A percentile compares a stretch with the other conserved stretches of the same genome.
Conservation (phyloP, 2,329 filamentous ascomycete species). For the Colletotrichum sp. region DNA sequence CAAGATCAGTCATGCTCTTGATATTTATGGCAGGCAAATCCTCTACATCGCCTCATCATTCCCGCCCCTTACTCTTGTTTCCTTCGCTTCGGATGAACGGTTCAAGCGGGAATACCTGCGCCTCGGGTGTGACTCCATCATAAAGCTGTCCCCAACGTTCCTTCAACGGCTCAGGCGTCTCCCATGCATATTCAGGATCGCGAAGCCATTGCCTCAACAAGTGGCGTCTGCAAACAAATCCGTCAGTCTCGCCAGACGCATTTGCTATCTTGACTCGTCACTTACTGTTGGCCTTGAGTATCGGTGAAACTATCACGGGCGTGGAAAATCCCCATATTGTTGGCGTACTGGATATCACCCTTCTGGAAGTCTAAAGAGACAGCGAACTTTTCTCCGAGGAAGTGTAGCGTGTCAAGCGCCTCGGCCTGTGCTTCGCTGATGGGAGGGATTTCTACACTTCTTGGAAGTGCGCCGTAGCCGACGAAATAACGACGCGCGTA, state of each 20-base stretch:
- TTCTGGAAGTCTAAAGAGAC: conserved; percentile 50
- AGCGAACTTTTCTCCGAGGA: conserved; percentile 49
- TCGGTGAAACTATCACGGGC: conserved; percentile 54
- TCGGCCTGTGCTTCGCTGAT: conserved; percentile 59
- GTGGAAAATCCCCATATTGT: conserved; percentile 61
- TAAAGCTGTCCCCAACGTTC: conserved; percentile 59
- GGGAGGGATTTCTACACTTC: conserved; percentile 58
- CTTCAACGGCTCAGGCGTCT: conserved; percentile 47
- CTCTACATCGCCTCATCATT: background rate
- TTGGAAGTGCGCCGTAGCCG: conserved; percentile 59
- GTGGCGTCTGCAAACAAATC: conserved; percentile 44
- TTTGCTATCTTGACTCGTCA: background rate
- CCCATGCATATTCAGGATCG: conserved; percentile 54
- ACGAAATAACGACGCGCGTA: conserved; percentile 66
- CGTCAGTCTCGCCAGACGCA: background rate
- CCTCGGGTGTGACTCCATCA: conserved; percentile 53
- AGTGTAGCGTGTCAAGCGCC: conserved; percentile 56
- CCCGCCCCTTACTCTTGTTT: conserved; percentile 9
- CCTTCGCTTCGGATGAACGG: conserved; percentile 38
- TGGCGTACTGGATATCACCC: conserved; percentile 61
- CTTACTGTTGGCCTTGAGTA: conserved; percentile 47
- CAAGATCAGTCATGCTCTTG: background rate
- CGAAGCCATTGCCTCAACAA: conserved; percentile 56
- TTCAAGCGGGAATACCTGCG: conserved; percentile 61
- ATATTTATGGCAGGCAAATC: background rate